A percentile compares a stretch with the other conserved stretches of the same genome.
phyloP scores from a whole-genome alignment of 1,284 basidiomycete species.

The Cutaneotrichosporon sp. region DNA sequence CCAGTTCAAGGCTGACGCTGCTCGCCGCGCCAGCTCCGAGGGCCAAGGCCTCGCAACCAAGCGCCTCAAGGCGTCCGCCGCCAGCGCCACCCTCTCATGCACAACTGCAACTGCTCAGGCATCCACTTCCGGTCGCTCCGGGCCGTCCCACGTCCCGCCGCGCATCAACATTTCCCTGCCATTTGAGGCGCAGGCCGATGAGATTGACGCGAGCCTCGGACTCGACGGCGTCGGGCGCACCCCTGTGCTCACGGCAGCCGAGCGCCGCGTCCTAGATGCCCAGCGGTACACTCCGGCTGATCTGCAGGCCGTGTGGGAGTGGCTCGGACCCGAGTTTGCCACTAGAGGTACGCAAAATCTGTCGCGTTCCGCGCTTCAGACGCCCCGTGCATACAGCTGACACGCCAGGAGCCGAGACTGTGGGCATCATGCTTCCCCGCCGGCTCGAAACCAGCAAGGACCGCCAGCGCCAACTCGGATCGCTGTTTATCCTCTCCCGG shows the following conservation, averaged over 20 bases:
- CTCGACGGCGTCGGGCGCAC: slow-evolving; percentile 33
- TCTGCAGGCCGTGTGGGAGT: slow-evolving; percentile 35
- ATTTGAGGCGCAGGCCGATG: slow-evolving; percentile 16
- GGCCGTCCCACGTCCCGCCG: slow-evolving; percentile 7
- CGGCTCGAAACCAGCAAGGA: slow-evolving; percentile 24
- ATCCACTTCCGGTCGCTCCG: not conserved
- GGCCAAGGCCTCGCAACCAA: slow-evolving; percentile 1
- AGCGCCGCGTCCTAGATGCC: slow-evolving; percentile 30
- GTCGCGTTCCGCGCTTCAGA: not conserved
- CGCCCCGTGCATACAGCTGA: slow-evolving; percentile 11
- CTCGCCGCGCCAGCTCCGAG: slow-evolving; percentile 27
- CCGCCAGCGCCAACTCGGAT: slow-evolving; percentile 33
- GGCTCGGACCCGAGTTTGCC: slow-evolving; percentile 36
- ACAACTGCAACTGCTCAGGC: not conserved
- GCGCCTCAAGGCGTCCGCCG: slow-evolving; percentile 2
- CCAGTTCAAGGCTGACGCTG: slow-evolving; percentile 12
- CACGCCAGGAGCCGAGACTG: slow-evolving; percentile 29
- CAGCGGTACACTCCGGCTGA: slow-evolving; percentile 32
- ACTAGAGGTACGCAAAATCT: slow-evolving; percentile 29
- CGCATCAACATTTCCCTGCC: slow-evolving; percentile 25
- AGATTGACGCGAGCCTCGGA: slow-evolving; percentile 22
- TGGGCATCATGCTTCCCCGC: slow-evolving; percentile 39
- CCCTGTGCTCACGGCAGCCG: slow-evolving; percentile 28
- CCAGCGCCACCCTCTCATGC: not conserved
- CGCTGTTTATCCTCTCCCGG: slow-evolving; percentile 31